Base-by-base conservation (phyloP, 345 rosid genomes). In the Euphorbia tirucalli region DNA sequence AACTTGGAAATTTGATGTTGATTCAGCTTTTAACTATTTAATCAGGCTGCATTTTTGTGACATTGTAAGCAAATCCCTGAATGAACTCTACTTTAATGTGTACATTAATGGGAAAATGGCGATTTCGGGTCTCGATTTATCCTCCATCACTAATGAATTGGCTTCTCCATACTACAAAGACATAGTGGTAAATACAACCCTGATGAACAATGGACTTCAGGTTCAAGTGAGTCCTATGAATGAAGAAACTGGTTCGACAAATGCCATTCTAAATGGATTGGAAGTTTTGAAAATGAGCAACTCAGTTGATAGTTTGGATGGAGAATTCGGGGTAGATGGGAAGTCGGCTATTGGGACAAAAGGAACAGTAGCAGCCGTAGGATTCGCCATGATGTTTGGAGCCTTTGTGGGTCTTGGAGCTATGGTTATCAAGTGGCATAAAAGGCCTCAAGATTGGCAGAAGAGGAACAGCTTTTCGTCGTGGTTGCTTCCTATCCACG, bases 311-410 rank as follows among this genome's bases (percentile, higher is more conserved):
- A 89, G 96, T 70, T 85, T 91, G 75, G 93, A 90, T 71, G 96
- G 96, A 32, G 90, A 85, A 74, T 89, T 90, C 66, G 93, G 93
- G 15, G 88, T 79, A 37, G 89, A 87, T 63, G 96, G 96, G 13
- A 76, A 65, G 60, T 71, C 62, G 55, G 69, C 41, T 14, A 22
- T 79, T 27, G 76, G 80, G 49, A 77, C 69, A 59, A 85, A 82
- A 6, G 83, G 84, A 9, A 72, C 86, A 8, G 90, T 90, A 44
- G 93, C 89, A 65, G 87, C 86, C 0, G 93, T 88, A 0, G 96
- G 96, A n/a, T 89, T 90, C 39, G 93, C 85, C 11, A 86, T 90
- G 96, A 89, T 89, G 96, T 90, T 90, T 59, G 96, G 96, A 27
- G 96, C 96, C 5, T 87, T 90, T 70, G 83, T 85, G 21, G 96